Conservation (phyloP, 805 yeast genomes). For the Candida alai region DNA sequence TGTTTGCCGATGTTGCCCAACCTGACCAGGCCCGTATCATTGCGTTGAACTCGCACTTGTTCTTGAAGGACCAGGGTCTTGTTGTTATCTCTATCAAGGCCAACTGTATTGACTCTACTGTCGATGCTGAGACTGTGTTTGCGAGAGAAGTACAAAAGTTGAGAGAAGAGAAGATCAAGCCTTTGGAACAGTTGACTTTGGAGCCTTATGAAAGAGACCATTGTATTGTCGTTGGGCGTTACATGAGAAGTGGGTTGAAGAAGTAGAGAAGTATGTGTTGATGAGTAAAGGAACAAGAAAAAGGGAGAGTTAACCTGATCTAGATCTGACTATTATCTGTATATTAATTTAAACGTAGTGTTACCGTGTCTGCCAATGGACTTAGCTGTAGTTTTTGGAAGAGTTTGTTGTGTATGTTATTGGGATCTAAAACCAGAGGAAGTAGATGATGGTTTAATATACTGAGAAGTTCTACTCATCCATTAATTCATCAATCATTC, state of each 20-base stretch:
- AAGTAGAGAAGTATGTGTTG: constrained; percentile 24
- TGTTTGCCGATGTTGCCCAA: constrained; percentile 99
- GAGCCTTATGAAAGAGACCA: constrained; percentile 99
- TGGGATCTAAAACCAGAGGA: too few relatives aligned
- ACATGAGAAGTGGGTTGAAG: constrained; percentile 82
- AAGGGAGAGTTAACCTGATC: too few relatives aligned
- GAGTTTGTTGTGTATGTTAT: too few relatives aligned
- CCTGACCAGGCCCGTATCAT: constrained; percentile 99
- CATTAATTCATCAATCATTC: too few relatives aligned
- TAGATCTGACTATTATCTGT: constrained; percentile 4
- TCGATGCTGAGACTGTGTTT: constrained; percentile 98
- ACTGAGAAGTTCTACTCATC: too few relatives aligned
- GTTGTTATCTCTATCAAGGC: constrained; percentile 99
- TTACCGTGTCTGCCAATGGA: too few relatives aligned
- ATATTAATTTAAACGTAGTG: constrained; percentile 1
- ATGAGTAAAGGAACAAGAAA: not conserved
- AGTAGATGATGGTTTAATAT: too few relatives aligned
- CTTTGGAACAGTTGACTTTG: constrained; percentile 95
- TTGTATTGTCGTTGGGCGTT: constrained; percentile 97
- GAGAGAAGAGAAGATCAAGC: constrained; percentile 98
- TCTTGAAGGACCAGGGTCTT: constrained; percentile 97
- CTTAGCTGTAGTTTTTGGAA: too few relatives aligned
- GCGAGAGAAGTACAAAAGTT: constrained; percentile 99
- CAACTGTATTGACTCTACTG: constrained; percentile 99
- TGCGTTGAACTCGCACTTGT: constrained; percentile 96